Evolutionary conservation across 2,329 filamentous ascomycete species (phyloP), one percentile per base, ranked within the genome.

Genomic region (Sporothrix sp.): DNA sequence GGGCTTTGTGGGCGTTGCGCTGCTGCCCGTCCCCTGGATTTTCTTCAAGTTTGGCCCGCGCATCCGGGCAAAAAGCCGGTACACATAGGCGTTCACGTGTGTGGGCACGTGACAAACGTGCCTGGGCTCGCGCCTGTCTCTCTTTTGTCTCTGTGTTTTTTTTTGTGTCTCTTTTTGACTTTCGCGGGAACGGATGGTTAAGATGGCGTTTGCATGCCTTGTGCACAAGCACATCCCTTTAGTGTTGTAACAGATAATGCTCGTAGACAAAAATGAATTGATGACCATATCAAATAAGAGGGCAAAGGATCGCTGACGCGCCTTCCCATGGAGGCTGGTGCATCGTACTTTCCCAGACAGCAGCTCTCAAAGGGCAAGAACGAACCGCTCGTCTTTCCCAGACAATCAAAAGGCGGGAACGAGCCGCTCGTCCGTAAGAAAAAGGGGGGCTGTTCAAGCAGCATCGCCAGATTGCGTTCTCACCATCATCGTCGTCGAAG

Each of bases 21-120:
- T 79, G 50, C 58, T 77, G 50, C 74, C 74, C 0, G 66, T 79
- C 16, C 76, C 76, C 0, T 78, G 72, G 69, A 63, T 74, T 0
- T 60, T 79, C 13, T 78, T 73, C 61, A 71, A 66, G 48, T 76
- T 62, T 32, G 76, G 76, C 0, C 65, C 67, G 36, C 50, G 37
- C 1, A 65, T 75, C 20, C 63, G 70, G n/a, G 59, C 57, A 0
- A 63, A 56, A 50, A 72, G 68, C 52, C 63, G 61, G 35, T 72
- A 71, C 37, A 43, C 23, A 5, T 33, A 28, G 32, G 46, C 33
- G 43, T 35, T 27, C 7, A 16, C 13, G 10, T 30, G n/a, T 20
- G 20, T 38, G 20, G n/a, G n/a, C n/a, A n/a, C n/a, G n/a, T n/a
- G n/a, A n/a, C n/a, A n/a, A n/a, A n/a, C n/a, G n/a, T n/a, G n/a